Conservation (phyloP, 306 rosid genomes). For the Quercus wislizeni region DNA sequence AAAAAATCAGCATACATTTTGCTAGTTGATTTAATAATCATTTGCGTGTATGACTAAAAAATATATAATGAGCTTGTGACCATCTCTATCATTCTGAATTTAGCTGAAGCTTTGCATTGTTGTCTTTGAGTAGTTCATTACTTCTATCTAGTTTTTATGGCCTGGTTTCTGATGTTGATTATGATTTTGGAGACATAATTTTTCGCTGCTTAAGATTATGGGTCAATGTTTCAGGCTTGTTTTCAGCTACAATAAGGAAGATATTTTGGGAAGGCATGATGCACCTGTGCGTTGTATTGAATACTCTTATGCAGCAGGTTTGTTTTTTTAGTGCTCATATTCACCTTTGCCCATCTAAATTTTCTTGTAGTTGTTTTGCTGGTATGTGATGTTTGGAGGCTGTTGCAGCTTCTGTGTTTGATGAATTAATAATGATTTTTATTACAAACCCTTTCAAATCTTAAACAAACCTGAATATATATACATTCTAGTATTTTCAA, state of each 20-base stretch:
- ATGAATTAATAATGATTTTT: neutral
- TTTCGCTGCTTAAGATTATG: neutral
- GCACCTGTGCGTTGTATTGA: slow-evolving; percentile 92
- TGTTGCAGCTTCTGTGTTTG: neutral
- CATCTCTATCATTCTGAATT: neutral
- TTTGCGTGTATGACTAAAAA: neutral
- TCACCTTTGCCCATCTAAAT: neutral
- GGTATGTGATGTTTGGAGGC: neutral
- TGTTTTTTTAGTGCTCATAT: neutral
- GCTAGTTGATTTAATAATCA: neutral
- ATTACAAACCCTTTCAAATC: neutral
- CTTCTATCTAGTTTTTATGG: neutral
- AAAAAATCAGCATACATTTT: neutral
- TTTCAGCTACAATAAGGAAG: slow-evolving; percentile 75
- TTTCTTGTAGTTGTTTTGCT: neutral
- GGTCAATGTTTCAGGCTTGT: slow-evolving; percentile 51
- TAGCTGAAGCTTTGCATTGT: neutral
- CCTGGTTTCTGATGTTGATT: neutral
- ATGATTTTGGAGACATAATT: neutral
- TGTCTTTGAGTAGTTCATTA: neutral
- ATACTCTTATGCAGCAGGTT: slow-evolving; percentile 91
- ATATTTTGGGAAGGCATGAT: slow-evolving; percentile 79
- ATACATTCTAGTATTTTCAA: neutral
- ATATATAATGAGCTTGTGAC: neutral
- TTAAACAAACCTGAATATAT: no score